Conservation (phyloP, 345 rosid species). For the Gossypium turneri region DNA sequence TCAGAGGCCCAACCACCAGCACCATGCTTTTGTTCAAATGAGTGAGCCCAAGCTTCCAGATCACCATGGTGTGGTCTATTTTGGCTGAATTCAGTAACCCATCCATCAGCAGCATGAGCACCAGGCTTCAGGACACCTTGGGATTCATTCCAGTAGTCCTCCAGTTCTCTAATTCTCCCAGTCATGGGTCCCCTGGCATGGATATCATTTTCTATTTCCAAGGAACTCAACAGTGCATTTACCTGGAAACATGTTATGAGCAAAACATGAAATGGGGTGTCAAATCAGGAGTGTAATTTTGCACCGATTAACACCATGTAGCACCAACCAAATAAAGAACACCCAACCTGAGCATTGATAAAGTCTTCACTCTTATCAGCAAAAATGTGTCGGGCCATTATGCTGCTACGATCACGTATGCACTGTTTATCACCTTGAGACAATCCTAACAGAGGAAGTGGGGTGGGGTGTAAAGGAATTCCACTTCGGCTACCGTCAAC, state of each 20-base stretch:
- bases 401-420: constrained; percentile 98
- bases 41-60: constrained; percentile 79
- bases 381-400: constrained; percentile 94
- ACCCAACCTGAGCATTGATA: constrained; percentile 77
- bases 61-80: constrained; percentile 46
- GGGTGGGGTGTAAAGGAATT: constrained; percentile 79
- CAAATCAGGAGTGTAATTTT: background rate
- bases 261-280: background rate
- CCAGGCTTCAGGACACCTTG: constrained; percentile 61
- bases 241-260: constrained; percentile 46
- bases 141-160: constrained; percentile 96
- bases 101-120: constrained; percentile 64
- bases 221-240: constrained; percentile 76
- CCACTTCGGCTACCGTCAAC: constrained; percentile 86
- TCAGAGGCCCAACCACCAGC: constrained; percentile 93
- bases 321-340: constrained; percentile 8
- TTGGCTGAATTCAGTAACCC: constrained; percentile 75
- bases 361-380: constrained; percentile 89
- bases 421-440: constrained; percentile 93
- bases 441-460: constrained; percentile 77
- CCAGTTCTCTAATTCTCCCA: constrained; percentile 80
- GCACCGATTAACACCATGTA: constrained; percentile 8
- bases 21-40: constrained; percentile 91
- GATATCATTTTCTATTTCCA: constrained; percentile 77
- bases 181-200: constrained; percentile 66